Conservation (phyloP, 2,329 filamentous ascomycete genomes). For the Phoma sp. region DNA sequence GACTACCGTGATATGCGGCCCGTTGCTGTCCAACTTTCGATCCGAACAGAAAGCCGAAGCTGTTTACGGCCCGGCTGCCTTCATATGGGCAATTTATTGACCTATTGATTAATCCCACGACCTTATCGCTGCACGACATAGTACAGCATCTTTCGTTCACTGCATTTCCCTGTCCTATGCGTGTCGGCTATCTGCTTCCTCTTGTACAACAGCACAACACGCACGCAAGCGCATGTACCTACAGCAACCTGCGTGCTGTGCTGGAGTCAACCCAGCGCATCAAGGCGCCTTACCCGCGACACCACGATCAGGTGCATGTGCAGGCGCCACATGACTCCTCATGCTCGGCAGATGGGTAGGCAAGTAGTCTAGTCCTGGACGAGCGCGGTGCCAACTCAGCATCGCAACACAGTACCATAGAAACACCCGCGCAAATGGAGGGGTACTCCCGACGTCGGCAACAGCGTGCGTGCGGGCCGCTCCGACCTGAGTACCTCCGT, state of each 20-base stretch:
- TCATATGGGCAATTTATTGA: too few species aligned
- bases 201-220: constrained; percentile 6
- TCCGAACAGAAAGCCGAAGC: too few species aligned
- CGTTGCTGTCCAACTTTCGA: background rate
- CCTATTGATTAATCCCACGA: too few species aligned
- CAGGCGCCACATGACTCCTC: constrained; percentile 10
- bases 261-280: constrained; percentile 1
- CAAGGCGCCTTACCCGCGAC: constrained; percentile 12
- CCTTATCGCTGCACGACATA: too few species aligned
- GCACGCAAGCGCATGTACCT: constrained; percentile 7
- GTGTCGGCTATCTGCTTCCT: too few species aligned
- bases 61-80: too few species aligned
- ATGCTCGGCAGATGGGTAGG: background rate
- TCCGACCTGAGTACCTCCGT: background rate
- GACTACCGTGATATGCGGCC: background rate
- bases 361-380: too few species aligned
- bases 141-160: too few species aligned
- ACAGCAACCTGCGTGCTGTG: constrained; percentile 6
- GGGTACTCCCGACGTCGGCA: constrained; percentile 6
- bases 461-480: constrained; percentile 4
- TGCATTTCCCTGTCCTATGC: background rate
- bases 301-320: constrained; percentile 4
- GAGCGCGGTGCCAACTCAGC: constrained; percentile 5
- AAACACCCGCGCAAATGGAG: background rate
- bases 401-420: background rate